Conservation (phyloP, 257 asterid genomes). For the Solanum dulcamara region DNA sequence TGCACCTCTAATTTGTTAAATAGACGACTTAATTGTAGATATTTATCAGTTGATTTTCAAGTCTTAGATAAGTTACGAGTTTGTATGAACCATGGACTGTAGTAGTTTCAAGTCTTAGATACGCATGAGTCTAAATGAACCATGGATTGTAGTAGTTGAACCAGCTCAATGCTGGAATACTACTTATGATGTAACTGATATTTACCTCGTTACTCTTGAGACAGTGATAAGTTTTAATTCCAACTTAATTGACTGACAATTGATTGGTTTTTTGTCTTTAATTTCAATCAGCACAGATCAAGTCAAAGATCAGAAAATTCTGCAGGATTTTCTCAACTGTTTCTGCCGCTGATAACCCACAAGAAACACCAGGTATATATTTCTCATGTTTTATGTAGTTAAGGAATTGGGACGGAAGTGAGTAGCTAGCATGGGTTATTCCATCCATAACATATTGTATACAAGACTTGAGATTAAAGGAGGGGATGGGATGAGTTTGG, state of each 20-base stretch:
- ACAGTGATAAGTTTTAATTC: neutral
- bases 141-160: neutral
- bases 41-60: neutral
- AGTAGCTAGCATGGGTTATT: neutral
- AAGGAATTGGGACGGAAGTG: neutral
- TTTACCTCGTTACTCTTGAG: neutral
- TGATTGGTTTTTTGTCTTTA: neutral
- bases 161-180: neutral
- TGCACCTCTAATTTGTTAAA: neutral
- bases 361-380: conserved; percentile 26
- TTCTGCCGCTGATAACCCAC: conserved; percentile 32
- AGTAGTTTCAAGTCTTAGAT: neutral
- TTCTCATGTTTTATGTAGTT: neutral
- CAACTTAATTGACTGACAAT: neutral
- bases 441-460: neutral
- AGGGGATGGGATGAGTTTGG: neutral
- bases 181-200: neutral
- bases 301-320: conserved; percentile 24
- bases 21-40: neutral
- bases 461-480: neutral
- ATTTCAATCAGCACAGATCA: neutral
- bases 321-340: conserved; percentile 27
- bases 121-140: neutral
- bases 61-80: neutral
- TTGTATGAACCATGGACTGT: neutral